These are phyloP conservation scores for Beta vulgaris DNA, from an alignment of 148 eudicot genomes.

Conservation along the genomic window DNA sequence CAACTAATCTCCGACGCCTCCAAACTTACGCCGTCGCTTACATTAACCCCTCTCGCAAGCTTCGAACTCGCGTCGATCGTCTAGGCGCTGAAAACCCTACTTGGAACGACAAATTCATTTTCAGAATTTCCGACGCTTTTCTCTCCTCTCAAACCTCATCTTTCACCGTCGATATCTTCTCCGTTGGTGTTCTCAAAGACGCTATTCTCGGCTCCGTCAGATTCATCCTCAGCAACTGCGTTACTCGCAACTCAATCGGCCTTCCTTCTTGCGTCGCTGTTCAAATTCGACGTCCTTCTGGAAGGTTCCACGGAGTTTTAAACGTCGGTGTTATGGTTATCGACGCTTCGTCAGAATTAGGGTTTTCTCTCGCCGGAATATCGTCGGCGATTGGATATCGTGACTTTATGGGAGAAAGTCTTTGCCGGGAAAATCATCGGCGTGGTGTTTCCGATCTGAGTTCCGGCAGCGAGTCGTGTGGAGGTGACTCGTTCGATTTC, in stretches of 20 bases:
- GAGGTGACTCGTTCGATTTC: slow-evolving; percentile 42
- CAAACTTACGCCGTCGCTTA: slow-evolving; percentile 73
- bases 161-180: slow-evolving; percentile 68
- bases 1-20: slow-evolving; percentile 48
- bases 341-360: slow-evolving; percentile 26
- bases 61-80: slow-evolving; percentile 60
- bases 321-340: slow-evolving; percentile 61
- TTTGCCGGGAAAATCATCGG: slow-evolving; percentile 29
- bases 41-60: slow-evolving; percentile 50
- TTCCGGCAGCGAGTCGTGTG: slow-evolving; percentile 42
- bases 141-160: slow-evolving; percentile 63
- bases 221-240: slow-evolving; percentile 47
- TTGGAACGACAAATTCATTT: slow-evolving; percentile 89
- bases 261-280: slow-evolving; percentile 62
- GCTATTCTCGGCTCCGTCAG: slow-evolving; percentile 70
- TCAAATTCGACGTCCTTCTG: slow-evolving; percentile 75
- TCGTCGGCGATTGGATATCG: slow-evolving; percentile 53
- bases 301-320: slow-evolving; percentile 71
- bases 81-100: slow-evolving; percentile 68
- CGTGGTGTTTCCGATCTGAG: slow-evolving; percentile 32
- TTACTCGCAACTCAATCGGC: slow-evolving; percentile 23
- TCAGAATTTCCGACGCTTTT: slow-evolving; percentile 58
- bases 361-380: slow-evolving; percentile 19
- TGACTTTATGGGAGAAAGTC: slow-evolving; percentile 41
- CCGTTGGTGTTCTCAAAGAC: slow-evolving; percentile 63